Base-by-base conservation (phyloP, 208 protist genomes). In the Kentomonas sorsogonicus region DNA sequence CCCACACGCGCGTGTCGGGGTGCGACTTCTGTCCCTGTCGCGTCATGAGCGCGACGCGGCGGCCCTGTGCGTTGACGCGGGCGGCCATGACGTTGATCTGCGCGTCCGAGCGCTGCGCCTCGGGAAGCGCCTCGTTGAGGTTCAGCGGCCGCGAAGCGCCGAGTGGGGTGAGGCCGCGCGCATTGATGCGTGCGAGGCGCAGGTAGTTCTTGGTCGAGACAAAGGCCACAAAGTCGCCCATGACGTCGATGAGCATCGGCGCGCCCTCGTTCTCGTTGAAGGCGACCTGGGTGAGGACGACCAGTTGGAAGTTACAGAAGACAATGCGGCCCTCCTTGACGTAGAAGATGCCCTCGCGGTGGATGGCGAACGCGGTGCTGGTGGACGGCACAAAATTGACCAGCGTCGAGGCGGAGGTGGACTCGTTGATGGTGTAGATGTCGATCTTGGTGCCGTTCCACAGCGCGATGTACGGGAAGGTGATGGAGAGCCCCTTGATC, bases 391-490 rank as follows among this genome's bases (percentile, higher is more conserved):
- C 66, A 58, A 85, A 91, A 53, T 83, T 90, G 31, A 83, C 63
- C 22, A 86, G 69, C 33, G 79, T 69, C 16, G 79, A 79, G 36
- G 74, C 74, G 7, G 83, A 93, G 1, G 78, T 89, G 20, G 76
- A 52, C 61, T 93, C 86, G 74, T 93, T 87, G 58, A 95, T 88
- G 40, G 78, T 79, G 70, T 91, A 96, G 16, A 95, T 50, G 53
- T 92, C 85, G 44, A 96, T 92, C 67, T 92, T 78, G 18, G 74
- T 74, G 29, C 85, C 89, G 51, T 76, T 88, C 86, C 87, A 97
- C n/a, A 94, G 60, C 9, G 79, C 86, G 51, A 97, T 90, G 53
- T 84, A 77, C 2, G 89, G 85, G 53, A 92, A 92, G 11, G 79
- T 69, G 36, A 93, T 77, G 34, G 83, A 89, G 20, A 97, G 31